Evolutionary conservation across 305 asterid genomes (phyloP).

Genomic region (Rubia peregrina): DNA sequence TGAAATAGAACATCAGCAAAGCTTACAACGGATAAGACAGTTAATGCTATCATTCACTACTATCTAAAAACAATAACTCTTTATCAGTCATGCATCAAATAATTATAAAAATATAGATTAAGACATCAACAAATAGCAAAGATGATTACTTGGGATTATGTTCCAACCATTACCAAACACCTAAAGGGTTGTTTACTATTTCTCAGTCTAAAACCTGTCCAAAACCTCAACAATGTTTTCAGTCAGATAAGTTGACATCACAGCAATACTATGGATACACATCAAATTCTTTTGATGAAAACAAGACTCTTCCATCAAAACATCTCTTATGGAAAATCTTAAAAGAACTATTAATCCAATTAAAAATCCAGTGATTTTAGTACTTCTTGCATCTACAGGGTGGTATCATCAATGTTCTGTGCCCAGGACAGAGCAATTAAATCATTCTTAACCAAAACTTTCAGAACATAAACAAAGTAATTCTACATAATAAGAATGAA

Average conservation of each 20-base stretch:
- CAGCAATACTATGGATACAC: background rate
- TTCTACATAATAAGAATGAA: background rate
- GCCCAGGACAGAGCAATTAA: background rate
- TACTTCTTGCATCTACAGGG: background rate
- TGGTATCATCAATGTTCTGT: background rate
- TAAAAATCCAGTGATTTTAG: background rate
- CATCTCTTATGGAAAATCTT: background rate
- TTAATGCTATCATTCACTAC: background rate
- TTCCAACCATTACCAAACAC: background rate
- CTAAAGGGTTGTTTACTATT: background rate
- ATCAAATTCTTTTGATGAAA: background rate
- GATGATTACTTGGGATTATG: background rate
- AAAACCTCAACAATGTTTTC: background rate
- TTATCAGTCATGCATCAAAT: background rate
- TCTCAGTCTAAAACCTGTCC: background rate
- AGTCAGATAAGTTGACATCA: background rate
- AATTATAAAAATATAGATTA: background rate
- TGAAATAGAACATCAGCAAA: background rate
- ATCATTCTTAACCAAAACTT: conserved; percentile 2
- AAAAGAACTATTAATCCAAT: background rate
- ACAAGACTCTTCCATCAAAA: background rate
- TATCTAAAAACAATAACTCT: background rate
- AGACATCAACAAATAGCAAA: background rate
- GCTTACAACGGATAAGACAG: background rate
- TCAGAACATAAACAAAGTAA: background rate